Percentiles rank a stretch among this genome's conserved stretches.
phyloP scores from a whole-genome alignment of 495 filamentous ascomycete genomes.

The Penicillium cinerascens region DNA sequence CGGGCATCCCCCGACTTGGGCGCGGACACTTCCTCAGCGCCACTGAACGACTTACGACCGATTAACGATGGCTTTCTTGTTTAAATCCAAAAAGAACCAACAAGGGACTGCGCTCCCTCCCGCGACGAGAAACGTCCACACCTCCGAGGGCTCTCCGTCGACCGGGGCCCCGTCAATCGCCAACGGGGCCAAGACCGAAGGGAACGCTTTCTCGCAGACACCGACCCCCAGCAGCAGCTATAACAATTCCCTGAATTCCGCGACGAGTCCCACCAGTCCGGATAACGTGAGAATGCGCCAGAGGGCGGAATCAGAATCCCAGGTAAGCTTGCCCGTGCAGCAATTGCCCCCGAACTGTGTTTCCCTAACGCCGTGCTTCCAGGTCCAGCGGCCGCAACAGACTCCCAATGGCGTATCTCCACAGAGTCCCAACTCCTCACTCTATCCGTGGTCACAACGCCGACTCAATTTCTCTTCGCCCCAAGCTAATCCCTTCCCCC shows the following conservation, averaged over 20 bases:
- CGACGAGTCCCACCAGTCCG: conserved; percentile 48
- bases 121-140: conserved; percentile 51
- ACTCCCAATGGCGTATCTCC: conserved; percentile 34
- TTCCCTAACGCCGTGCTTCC: not conserved
- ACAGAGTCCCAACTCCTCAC: conserved; percentile 51
- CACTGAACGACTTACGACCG: conserved; percentile 41
- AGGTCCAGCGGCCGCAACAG: conserved; percentile 36
- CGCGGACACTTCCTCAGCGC: conserved; percentile 13
- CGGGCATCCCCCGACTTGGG: conserved; percentile 12
- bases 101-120: conserved; percentile 47
- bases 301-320: conserved; percentile 48
- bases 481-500: conserved; percentile 85
- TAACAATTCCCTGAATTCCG: conserved; percentile 60
- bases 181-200: conserved; percentile 44
- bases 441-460: conserved; percentile 96
- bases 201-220: conserved; percentile 39
- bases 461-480: conserved; percentile 79
- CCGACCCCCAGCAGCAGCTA: conserved; percentile 62
- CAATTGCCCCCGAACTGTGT: conserved; percentile 2
- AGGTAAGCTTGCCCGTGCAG: conserved; percentile 33
- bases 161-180: conserved; percentile 22
- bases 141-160: conserved; percentile 41
- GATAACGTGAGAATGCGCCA: conserved; percentile 51
- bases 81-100: conserved; percentile 59
- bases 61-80: conserved; percentile 59